A percentile compares a stretch with the other conserved stretches of the same genome.
Conservation (phyloP, 495 filamentous ascomycete species). For the Chaetomium cochliodes region DNA sequence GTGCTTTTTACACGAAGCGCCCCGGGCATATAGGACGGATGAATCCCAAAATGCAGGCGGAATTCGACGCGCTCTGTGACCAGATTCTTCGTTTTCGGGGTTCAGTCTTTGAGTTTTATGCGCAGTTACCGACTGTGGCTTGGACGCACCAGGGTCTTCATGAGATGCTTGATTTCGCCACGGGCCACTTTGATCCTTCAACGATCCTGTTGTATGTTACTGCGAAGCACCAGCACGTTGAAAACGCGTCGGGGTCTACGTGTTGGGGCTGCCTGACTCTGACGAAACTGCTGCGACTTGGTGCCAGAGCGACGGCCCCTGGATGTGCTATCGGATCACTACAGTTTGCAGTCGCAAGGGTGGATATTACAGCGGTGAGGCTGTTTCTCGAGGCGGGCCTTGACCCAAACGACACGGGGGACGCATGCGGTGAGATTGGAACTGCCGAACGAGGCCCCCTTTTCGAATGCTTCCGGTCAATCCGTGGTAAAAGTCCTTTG, state of each 20-base stretch:
- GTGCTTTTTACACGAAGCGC: not conserved
- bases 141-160: not conserved
- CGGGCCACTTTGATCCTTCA: constrained; percentile 3
- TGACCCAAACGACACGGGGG: constrained; percentile 7
- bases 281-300: not conserved
- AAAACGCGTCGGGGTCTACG: no score
- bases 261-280: not conserved
- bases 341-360: not conserved
- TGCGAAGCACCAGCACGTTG: not conserved
- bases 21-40: no score
- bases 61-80: no score
- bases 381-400: constrained; percentile 4
- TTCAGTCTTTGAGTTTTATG: constrained; percentile 4
- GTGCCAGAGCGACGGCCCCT: not conserved
- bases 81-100: not conserved
- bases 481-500: no score
- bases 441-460: no score
- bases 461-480: no score
- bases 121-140: not conserved
- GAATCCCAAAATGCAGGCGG: no score
- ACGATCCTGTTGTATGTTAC: not conserved
- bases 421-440: not conserved
- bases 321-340: not conserved
- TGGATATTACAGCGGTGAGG: not conserved
- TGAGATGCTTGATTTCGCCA: not conserved